A percentile compares a stretch with the other conserved stretches of the same genome.
Conservation (phyloP, 306 rosid genomes). For the Sicyos baderoa region DNA sequence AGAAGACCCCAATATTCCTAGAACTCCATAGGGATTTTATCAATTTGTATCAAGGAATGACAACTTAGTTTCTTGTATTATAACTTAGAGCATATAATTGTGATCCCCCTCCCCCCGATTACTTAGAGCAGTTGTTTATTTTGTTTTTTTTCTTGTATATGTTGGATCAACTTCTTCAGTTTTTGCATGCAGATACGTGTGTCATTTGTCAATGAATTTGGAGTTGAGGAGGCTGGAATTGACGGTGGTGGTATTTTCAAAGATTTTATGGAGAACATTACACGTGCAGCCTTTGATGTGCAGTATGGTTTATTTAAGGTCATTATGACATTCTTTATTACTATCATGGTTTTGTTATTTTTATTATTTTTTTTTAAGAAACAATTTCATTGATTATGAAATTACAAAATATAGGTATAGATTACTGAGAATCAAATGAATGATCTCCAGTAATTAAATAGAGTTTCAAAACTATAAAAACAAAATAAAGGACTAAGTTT, state of each 20-base stretch:
- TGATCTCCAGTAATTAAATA: too few relatives aligned
- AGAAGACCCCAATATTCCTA: too few relatives aligned
- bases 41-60: too few relatives aligned
- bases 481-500: too few relatives aligned
- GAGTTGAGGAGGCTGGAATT: constrained; percentile 99
- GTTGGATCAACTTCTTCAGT: constrained; percentile 6
- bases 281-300: constrained; percentile 97
- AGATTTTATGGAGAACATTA: constrained; percentile 98
- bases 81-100: too few relatives aligned
- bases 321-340: constrained; percentile 7
- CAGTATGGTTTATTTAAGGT: constrained; percentile 98
- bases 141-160: not conserved
- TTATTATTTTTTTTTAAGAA: too few relatives aligned
- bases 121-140: constrained; percentile 1
- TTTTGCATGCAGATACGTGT: constrained; percentile 71
- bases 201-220: constrained; percentile 88
- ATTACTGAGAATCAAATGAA: too few relatives aligned
- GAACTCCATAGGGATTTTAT: too few relatives aligned
- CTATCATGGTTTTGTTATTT: not conserved
- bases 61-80: too few relatives aligned
- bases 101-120: not conserved
- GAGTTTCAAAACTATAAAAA: too few relatives aligned
- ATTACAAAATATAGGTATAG: too few relatives aligned
- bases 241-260: constrained; percentile 99
- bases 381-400: too few relatives aligned